Evolutionary conservation across 2,329 filamentous ascomycete genomes (phyloP).

Genomic region (Sodiomyces alkalinus): DNA sequence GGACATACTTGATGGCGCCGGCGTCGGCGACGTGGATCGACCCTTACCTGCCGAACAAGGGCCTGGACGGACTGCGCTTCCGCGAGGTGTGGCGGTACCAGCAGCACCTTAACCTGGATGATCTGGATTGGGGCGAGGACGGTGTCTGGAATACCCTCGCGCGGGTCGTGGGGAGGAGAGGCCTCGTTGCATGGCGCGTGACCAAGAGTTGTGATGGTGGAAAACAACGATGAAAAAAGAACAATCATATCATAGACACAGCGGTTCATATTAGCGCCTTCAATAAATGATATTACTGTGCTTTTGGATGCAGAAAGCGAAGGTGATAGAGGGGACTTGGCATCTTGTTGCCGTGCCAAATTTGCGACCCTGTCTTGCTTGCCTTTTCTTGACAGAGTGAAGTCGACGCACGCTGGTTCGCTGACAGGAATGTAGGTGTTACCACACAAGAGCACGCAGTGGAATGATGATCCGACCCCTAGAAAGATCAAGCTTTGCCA

Average conservation of each 20-base stretch:
- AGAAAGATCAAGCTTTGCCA: too few species aligned
- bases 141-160: slow-evolving; percentile 57
- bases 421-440: too few species aligned
- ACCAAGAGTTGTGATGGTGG: slow-evolving; percentile 38
- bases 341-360: too few species aligned
- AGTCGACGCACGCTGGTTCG: too few species aligned
- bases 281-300: too few species aligned
- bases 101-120: slow-evolving; percentile 61
- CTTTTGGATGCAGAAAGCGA: too few species aligned
- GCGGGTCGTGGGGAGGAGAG: slow-evolving; percentile 49
- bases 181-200: slow-evolving; percentile 47
- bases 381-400: too few species aligned
- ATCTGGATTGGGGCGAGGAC: slow-evolving; percentile 65
- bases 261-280: too few species aligned
- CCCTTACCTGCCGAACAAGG: slow-evolving; percentile 43
- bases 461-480: too few species aligned
- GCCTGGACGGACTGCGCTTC: slow-evolving; percentile 44
- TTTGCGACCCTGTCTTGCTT: too few species aligned
- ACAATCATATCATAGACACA: background rate
- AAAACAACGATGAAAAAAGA: background rate
- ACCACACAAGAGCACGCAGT: too few species aligned
- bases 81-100: slow-evolving; percentile 54
- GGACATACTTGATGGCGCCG: slow-evolving; percentile 59
- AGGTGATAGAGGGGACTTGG: too few species aligned
- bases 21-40: slow-evolving; percentile 57